These are phyloP conservation scores for Moricandia arvensis DNA, from an alignment of 345 rosid genomes.

Conservation along the genomic window DNA sequence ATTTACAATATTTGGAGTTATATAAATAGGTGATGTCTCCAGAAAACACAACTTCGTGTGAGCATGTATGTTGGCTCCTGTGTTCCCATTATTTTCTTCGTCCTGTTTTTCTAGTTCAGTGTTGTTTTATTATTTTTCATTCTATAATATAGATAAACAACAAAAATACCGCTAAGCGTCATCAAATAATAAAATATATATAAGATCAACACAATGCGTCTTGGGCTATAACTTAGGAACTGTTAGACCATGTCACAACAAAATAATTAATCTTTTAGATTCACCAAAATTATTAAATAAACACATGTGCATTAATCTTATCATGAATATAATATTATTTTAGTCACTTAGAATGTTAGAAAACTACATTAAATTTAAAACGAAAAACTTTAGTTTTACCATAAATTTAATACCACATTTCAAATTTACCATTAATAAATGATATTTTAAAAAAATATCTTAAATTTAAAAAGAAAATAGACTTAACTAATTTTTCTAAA, in stretches of 20 bases:
- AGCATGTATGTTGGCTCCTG: conserved; percentile 21
- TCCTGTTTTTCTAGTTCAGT: neutral
- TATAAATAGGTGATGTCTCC: conserved; percentile 27
- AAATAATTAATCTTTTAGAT: no score
- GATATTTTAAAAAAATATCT: no score
- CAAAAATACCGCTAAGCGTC: neutral
- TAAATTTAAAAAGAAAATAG: no score
- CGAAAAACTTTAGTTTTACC: no score
- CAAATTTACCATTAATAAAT: no score
- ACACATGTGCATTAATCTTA: neutral
- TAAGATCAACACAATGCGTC: neutral
- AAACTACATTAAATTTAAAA: no score
- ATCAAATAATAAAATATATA: neutral
- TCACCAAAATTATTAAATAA: no score
- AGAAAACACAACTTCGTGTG: conserved; percentile 24
- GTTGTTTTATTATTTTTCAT: neutral
- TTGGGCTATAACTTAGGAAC: neutral
- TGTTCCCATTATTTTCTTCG: conserved; percentile 14
- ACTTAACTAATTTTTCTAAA: no score
- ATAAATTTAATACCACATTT: no score
- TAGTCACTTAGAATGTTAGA: no score
- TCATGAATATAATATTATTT: neutral
- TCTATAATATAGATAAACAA: neutral
- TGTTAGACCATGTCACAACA: neutral
- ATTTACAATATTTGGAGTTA: neutral